Base-by-base conservation (phyloP, 2,329 filamentous ascomycete genomes). In the Metarhizium sp. region DNA sequence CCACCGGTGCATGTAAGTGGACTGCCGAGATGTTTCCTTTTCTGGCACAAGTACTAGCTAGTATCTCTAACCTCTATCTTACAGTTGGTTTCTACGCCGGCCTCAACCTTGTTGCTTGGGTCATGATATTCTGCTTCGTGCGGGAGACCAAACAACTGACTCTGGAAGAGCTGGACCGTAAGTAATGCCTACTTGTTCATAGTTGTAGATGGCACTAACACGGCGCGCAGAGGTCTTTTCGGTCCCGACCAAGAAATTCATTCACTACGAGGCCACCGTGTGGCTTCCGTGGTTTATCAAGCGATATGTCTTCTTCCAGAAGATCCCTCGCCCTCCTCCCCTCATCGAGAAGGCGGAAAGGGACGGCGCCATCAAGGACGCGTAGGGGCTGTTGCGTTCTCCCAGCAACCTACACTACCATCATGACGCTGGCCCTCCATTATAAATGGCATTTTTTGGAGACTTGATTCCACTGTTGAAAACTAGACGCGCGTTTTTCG, bases 121-220 rank as follows among this genome's bases (percentile, higher is more conserved):
- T 68, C 50, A 70, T 77, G 61, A 77, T 78, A 57, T 77, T 77
- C 66, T 70, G 74, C 60, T 71, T 76, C 57, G 70, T 78, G 1
- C 74, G 73, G 13, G 75, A 77, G 62, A 77, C 75, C 2, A 77
- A 76, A 66, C 73, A 76, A 60, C 69, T 73, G 51, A 76, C 73
- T 0, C 67, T 78, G 6, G 75, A 77, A 60, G 75, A 77, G 42
- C 11, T 68, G 38, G 66, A 68, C 48, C 54, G 62, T 64, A 57
- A 56, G 62, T 36, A 10, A 11, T 18, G 2, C 10, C 8, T 13
- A 18, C 11, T 18, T 34, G 7, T 16, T 25, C 5, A 8, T 13
- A 11, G 18, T 13, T 5, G 16, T 14, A 25, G 7, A 18, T n/a
- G 30, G 18, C 30, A 47, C 50, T 51, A 16, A 54, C 16, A 29